Evolutionary conservation across 108 stramenopile species (phyloP), one percentile per base, ranked within the genome.

Genomic region (Cyclotella cryptica): DNA sequence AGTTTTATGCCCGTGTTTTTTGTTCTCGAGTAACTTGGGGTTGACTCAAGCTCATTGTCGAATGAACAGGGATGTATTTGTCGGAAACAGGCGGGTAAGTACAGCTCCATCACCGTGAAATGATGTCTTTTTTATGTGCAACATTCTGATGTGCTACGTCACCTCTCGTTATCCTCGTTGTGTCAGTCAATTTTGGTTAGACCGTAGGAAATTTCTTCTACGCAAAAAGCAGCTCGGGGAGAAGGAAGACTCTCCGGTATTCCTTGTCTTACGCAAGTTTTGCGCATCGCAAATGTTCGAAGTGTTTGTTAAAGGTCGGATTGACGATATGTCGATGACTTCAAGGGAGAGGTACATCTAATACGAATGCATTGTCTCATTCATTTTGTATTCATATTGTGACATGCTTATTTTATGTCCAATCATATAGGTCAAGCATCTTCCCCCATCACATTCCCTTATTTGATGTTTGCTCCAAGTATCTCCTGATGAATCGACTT

Each of bases 201-300:
- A 95, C 75, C 75, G 89, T 2, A 63, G 92, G 18, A 86, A 88
- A 62, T 92, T 89, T 66, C 47, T 95, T 30, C 85, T 90, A 26
- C 85, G 88, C 10, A 95, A 92, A 74, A 86, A 89, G 68, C 72
- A 85, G 15, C 55, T 85, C 57, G 93, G 91, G 13, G 92, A 90
- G 55, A 88, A 81, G 21, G 92, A 92, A 71, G 65, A 81, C 35
- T 86, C 92, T 8, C 81, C 94, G 8, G 88, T 88, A 0, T 93
- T 87, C 78, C 85, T 85, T 8, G 81, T 95, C 14, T 70, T 95
- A n/a, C 52, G 80, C 43, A 93, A 89, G 29, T 83, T 95, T 66
- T 85, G 86, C 72, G 83, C 91, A 44, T 86, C 90, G 19, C 80
- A 84, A 73, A 96, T 96, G 90, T 84, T 96, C 58, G 88, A 86